Percentiles rank a stretch among this genome's conserved stretches.
Evolutionary conservation across 2,329 filamentous ascomycete species (phyloP).

Genomic region (Aspergillus neoniger): DNA sequence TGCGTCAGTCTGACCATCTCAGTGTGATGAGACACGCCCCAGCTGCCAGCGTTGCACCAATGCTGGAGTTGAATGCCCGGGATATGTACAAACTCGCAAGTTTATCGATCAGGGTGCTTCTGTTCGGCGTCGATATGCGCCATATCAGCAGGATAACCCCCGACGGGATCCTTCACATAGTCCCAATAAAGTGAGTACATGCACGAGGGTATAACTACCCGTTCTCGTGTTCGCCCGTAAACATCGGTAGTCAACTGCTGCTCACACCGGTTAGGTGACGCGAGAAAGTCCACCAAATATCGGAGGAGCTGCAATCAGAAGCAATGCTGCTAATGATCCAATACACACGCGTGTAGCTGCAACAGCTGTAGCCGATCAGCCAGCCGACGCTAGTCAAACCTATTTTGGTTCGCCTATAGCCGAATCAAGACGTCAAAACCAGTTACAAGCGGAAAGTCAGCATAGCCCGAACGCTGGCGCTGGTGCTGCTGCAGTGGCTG

Average conservation of each 20-base stretch:
- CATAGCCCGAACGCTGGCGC: neutral
- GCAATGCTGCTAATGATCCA: neutral
- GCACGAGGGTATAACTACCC: neutral
- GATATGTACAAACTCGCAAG: slow-evolving; percentile 47
- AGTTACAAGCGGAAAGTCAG: neutral
- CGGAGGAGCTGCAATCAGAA: neutral
- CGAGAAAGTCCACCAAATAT: neutral
- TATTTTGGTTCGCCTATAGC: neutral
- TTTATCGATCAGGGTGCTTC: slow-evolving; percentile 47
- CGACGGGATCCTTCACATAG: slow-evolving; percentile 6
- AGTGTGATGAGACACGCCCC: slow-evolving; percentile 46
- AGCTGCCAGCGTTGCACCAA: slow-evolving; percentile 41
- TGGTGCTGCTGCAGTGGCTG: neutral
- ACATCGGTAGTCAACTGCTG: neutral
- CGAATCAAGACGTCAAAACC: neutral
- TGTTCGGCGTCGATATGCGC: slow-evolving; percentile 42
- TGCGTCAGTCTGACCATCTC: neutral
- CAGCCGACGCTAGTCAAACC: neutral
- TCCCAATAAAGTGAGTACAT: slow-evolving; percentile 8
- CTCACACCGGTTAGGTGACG: neutral
- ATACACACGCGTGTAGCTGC: neutral
- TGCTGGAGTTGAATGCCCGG: slow-evolving; percentile 43
- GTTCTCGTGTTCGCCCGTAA: too few relatives aligned
- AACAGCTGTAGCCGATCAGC: neutral
- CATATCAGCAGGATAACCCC: slow-evolving; percentile 33